Percentiles rank a stretch among this genome's conserved stretches.
Evolutionary conservation across 768 basidiomycete species (phyloP).

Genomic region (Xerocomellus chrysenteron): DNA sequence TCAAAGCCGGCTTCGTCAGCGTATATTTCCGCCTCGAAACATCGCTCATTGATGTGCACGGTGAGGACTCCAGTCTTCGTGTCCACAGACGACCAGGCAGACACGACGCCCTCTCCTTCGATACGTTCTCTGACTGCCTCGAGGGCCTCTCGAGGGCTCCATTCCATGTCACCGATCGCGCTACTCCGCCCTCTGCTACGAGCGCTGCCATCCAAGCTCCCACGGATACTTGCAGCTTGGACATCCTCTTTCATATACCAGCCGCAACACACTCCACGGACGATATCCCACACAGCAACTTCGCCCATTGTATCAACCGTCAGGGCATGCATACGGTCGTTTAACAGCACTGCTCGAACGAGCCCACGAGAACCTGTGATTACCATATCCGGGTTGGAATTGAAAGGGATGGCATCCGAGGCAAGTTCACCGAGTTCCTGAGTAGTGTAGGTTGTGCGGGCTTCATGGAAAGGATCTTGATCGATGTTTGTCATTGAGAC

Average conservation of each 20-base stretch:
- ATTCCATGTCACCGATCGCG: constrained; percentile 41
- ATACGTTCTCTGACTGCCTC: constrained; percentile 87
- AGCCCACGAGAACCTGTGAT: constrained; percentile 80
- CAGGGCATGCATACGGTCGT: constrained; percentile 86
- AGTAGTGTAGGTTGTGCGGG: constrained; percentile 50
- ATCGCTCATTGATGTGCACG: constrained; percentile 82
- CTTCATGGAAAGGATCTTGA: constrained; percentile 35
- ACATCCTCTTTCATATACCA: constrained; percentile 66
- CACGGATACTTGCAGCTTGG: constrained; percentile 49
- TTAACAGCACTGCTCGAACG: constrained; percentile 77
- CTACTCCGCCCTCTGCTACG: constrained; percentile 34
- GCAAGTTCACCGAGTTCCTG: constrained; percentile 80
- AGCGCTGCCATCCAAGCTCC: constrained; percentile 43
- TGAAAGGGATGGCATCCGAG: constrained; percentile 65
- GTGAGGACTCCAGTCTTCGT: constrained; percentile 87
- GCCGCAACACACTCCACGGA: constrained; percentile 74
- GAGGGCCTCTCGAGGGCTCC: constrained; percentile 78
- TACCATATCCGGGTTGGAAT: constrained; percentile 58
- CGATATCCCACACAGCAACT: constrained; percentile 91
- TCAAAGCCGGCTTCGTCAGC: constrained; percentile 85
- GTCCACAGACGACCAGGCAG: constrained; percentile 85
- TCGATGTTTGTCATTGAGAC: constrained; percentile 23
- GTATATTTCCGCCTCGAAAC: constrained; percentile 94
- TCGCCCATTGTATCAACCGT: constrained; percentile 88
- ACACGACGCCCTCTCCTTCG: constrained; percentile 90